phyloP scores from a whole-genome alignment of 2,329 filamentous ascomycete genomes.

The Epicoccum nigrum region DNA sequence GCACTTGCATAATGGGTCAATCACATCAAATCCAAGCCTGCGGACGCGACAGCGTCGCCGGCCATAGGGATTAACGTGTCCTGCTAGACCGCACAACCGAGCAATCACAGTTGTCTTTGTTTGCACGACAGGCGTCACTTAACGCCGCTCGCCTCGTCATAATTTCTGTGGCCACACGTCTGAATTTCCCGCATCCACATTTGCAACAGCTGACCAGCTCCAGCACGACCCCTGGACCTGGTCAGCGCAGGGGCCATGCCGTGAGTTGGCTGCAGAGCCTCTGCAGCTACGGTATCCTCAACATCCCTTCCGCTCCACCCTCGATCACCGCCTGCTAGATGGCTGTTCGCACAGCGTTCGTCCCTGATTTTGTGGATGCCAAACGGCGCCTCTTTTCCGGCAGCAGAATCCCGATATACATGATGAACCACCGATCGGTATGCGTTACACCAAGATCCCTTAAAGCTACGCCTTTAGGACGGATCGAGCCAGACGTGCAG shows the following conservation, averaged over 20 bases:
- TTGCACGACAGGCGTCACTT: constrained; percentile 39
- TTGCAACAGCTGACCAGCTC: constrained; percentile 31
- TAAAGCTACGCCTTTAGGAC: constrained; percentile 29
- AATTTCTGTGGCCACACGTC: constrained; percentile 20
- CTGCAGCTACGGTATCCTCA: constrained; percentile 19
- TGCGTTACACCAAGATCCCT: constrained; percentile 33
- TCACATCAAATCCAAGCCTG: constrained; percentile 25
- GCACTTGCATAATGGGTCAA: constrained; percentile 14
- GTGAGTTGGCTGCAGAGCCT: constrained; percentile 14
- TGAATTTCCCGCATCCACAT: constrained; percentile 29
- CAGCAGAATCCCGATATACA: constrained; percentile 24
- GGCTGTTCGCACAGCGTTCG: constrained; percentile 8
- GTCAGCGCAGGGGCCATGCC: constrained; percentile 18
- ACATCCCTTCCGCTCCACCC: constrained; percentile 6
- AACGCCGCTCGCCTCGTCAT: constrained; percentile 31
- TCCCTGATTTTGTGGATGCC: constrained; percentile 19
- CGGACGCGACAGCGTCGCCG: constrained; percentile 20
- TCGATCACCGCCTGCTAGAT: constrained; percentile 8
- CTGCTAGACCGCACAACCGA: constrained; percentile 20
- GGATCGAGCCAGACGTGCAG: constrained; percentile 41
- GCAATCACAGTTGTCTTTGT: constrained; percentile 33
- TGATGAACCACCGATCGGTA: constrained; percentile 33
- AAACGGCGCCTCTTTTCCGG: constrained; percentile 27
- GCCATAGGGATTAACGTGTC: constrained; percentile 26
- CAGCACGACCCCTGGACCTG: constrained; percentile 22